Conservation (phyloP, 768 basidiomycete species). For the Mycena alexandri region DNA sequence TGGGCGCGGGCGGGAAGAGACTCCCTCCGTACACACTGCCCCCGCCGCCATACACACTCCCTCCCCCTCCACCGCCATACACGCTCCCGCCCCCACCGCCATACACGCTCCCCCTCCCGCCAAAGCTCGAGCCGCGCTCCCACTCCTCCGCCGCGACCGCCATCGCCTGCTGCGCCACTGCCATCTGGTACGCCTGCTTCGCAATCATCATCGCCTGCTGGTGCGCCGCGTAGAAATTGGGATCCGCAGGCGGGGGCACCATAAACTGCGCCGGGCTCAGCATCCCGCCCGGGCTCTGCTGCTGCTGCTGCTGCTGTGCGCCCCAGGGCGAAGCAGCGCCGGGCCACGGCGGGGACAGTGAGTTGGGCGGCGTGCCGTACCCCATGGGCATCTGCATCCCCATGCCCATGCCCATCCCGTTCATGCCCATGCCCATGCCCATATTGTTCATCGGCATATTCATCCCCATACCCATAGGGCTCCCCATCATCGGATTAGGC, state of each 20-base stretch:
- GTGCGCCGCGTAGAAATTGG: slow-evolving; percentile 76
- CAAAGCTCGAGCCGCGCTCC: slow-evolving; percentile 80
- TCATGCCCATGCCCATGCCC: slow-evolving; percentile 45
- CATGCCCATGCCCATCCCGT: slow-evolving; percentile 40
- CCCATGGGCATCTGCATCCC: slow-evolving; percentile 28
- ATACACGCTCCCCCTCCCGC: slow-evolving; percentile 44
- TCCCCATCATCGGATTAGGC: slow-evolving; percentile 60
- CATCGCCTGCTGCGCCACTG: slow-evolving; percentile 92
- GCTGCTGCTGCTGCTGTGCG: slow-evolving; percentile 44
- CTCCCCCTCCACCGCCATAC: slow-evolving; percentile 47
- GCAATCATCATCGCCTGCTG: slow-evolving; percentile 90
- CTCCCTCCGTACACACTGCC: slow-evolving; percentile 58
- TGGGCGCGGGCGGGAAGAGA: slow-evolving; percentile 62
- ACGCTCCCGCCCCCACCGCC: slow-evolving; percentile 41
- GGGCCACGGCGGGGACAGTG: slow-evolving; percentile 27
- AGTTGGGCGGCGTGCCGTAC: slow-evolving; percentile 21
- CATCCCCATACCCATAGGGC: slow-evolving; percentile 38
- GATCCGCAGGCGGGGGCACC: slow-evolving; percentile 62
- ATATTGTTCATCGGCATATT: slow-evolving; percentile 42
- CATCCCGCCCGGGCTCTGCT: slow-evolving; percentile 53
- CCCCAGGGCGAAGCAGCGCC: slow-evolving; percentile 2
- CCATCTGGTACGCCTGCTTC: slow-evolving; percentile 91
- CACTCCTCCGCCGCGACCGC: slow-evolving; percentile 91
- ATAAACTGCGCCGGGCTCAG: slow-evolving; percentile 54
- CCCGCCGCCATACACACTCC: slow-evolving; percentile 49